Base-by-base conservation (phyloP, 768 basidiomycete species). In the Phylloporus sp. region DNA sequence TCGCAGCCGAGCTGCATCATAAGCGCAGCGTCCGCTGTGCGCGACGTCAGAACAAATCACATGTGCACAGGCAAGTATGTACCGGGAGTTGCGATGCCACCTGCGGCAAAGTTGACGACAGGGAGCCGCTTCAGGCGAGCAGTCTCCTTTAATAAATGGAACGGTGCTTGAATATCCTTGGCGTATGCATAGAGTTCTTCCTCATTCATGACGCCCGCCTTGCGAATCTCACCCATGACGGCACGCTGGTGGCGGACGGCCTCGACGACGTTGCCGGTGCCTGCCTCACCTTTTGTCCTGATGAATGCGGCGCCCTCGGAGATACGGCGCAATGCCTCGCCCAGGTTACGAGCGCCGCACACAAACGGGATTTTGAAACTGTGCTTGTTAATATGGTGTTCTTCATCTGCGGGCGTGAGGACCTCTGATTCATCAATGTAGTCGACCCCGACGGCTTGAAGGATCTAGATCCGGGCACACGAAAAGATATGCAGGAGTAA, bases 1-100 rank as follows among this genome's bases (percentile, higher is more conserved):
- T 95, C 95, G 69, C 92, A 93, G 31, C 95, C 93, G 31, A 98
- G 81, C 65, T 95, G 93, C 95, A 98, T 98, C 95, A 97, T 97
- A 56, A 97, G 71, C 4, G 97, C 97, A 15, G 95, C 95, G 70
- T 99, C 95, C 59, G 91, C 93, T 84, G 54, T 58, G 22, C 26
- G 23, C n/a, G 23, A 28, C 12, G n/a, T 57, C 22, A 56, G 49
- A 35, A 13, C 13, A 24, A 31, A 10, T 23, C 16, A 24, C 31
- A 34, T 35, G 36, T 27, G 18, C 31, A 20, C 16, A 20, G 5
- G 35, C 16, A 50, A 26, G 52, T 52, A 61, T 76, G 43, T 63
- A 90, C 91, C 91, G 44, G 93, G 93, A 10, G 92, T 94, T 42
- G 92, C 91, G 45, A 95, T 80, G 47, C 94, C 94, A 50, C 94